Conservation (phyloP, 192 early-diverging fungal species). For the Backusella liffmaniae region DNA sequence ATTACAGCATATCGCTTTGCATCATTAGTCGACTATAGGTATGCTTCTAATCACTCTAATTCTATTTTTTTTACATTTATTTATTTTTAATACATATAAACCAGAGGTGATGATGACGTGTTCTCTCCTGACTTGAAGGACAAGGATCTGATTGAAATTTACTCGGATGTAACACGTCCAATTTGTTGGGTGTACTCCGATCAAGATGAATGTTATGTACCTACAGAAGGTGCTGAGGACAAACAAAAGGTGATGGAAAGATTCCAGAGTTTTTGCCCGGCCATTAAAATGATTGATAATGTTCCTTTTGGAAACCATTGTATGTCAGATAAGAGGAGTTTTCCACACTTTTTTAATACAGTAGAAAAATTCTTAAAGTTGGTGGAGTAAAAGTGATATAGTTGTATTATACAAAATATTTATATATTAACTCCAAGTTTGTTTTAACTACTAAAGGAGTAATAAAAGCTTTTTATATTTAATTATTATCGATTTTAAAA, state of each 20-base stretch:
- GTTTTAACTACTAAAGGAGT: background rate
- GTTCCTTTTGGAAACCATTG: conserved; percentile 17
- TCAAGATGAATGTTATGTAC: conserved; percentile 13
- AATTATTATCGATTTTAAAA: background rate
- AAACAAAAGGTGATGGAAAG: conserved; percentile 13
- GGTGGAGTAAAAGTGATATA: background rate
- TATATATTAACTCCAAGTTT: background rate
- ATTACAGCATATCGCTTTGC: conserved; percentile 42
- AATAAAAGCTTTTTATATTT: background rate
- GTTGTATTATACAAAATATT: background rate
- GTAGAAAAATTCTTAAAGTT: conserved; percentile 5
- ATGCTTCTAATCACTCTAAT: conserved; percentile 1
- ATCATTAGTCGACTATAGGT: conserved; percentile 36
- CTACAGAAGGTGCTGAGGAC: background rate
- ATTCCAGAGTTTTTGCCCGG: conserved; percentile 9
- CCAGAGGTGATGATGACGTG: conserved; percentile 24
- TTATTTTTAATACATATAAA: background rate
- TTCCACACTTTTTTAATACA: background rate
- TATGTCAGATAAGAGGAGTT: background rate
- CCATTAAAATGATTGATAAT: conserved; percentile 7
- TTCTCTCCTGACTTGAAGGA: conserved; percentile 22
- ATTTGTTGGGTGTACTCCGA: conserved; percentile 12
- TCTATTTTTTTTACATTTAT: background rate
- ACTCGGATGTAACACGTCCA: background rate
- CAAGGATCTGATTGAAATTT: conserved; percentile 1